Evolutionary conservation across 306 rosid species (phyloP).

Genomic region (Medicago truncatula): MtrunA17r5.0-ANR NC_053043.1:48255001-48255500

Average conservation of each 20-base stretch:
- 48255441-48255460: constrained; percentile 97
- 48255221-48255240: constrained; percentile 18
- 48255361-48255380: constrained; percentile 20
- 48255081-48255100: constrained; percentile 98
- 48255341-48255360: constrained; percentile 34
- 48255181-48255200: constrained; percentile 23
- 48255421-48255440: constrained; percentile 97
- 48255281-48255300: constrained; percentile 94
- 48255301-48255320: constrained; percentile 97
- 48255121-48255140: constrained; percentile 44
- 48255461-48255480: constrained; percentile 99
- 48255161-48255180: constrained; percentile 11
- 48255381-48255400: constrained; percentile 36
- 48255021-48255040: constrained; percentile 96
- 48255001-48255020: constrained; percentile 73
- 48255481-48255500: constrained; percentile 41
- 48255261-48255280: constrained; percentile 98
- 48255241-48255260: constrained; percentile 76
- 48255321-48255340: constrained; percentile 50
- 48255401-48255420: constrained; percentile 41
- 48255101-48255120: constrained; percentile 99
- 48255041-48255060: constrained; percentile 71
- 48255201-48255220: neutral
- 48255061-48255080: constrained; percentile 88
- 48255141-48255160: constrained; percentile 17